Conservation (phyloP, 2,329 filamentous ascomycete genomes). For the Colletotrichum phormii region DNA sequence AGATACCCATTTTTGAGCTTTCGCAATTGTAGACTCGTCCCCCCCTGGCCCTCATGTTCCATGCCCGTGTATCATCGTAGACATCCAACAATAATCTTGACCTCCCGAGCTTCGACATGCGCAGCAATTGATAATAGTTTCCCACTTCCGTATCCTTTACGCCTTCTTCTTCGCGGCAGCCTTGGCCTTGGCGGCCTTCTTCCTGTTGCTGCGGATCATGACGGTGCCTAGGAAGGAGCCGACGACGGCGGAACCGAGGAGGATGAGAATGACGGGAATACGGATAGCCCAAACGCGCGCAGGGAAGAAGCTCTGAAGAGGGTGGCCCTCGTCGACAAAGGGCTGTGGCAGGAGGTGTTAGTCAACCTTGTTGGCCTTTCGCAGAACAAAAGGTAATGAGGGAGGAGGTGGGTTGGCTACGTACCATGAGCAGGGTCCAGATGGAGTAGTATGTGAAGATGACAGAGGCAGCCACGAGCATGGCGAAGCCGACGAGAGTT, state of each 20-base stretch:
- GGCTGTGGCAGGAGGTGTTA: constrained; percentile 68
- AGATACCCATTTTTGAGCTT: constrained; percentile 31
- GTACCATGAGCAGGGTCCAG: constrained; percentile 97
- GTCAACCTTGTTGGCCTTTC: constrained; percentile 11
- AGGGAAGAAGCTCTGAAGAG: constrained; percentile 93
- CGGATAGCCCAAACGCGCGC: constrained; percentile 99
- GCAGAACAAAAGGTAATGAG: constrained; percentile 12
- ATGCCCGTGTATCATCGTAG: background rate
- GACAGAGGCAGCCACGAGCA: constrained; percentile 73
- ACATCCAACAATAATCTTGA: background rate
- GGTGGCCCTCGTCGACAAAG: constrained; percentile 95
- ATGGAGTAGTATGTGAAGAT: constrained; percentile 90
- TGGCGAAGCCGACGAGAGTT: constrained; percentile 79
- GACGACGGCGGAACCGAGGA: constrained; percentile 91
- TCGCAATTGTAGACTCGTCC: background rate
- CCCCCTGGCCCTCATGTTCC: background rate
- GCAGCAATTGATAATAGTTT: background rate
- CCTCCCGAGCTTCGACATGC: background rate
- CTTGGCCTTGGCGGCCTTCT: constrained; percentile 95
- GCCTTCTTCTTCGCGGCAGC: constrained; percentile 88
- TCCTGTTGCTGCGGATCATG: constrained; percentile 98
- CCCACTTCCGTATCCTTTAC: constrained; percentile 51
- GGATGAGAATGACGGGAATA: constrained; percentile 95
- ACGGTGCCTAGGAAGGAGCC: constrained; percentile 96
- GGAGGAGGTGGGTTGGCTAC: constrained; percentile 37